phyloP scores from a whole-genome alignment of 169 alveolate species.

The Plasmodium gallinaceum region DNA sequence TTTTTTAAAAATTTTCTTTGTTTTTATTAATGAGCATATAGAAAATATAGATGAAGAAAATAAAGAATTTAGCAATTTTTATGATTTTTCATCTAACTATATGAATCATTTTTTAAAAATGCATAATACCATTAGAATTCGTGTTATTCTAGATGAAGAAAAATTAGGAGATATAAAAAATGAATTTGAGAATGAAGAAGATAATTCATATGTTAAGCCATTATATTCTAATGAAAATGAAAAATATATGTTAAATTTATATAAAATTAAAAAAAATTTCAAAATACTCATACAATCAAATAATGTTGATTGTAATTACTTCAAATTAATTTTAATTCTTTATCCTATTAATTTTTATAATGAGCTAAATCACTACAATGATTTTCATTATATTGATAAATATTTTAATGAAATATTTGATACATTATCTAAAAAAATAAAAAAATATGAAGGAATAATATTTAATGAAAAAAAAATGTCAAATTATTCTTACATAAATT shows the following conservation, averaged over 20 bases:
- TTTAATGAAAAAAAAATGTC: constrained; percentile 24
- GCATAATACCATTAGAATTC: constrained; percentile 15
- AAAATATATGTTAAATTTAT: constrained; percentile 29
- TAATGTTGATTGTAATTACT: constrained; percentile 25
- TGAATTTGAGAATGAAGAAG: background rate
- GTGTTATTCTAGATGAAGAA: background rate
- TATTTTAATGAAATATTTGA: constrained; percentile 24
- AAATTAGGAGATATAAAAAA: background rate
- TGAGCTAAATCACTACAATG: background rate
- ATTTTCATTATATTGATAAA: constrained; percentile 6
- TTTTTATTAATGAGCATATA: constrained; percentile 19
- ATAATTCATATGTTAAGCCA: background rate
- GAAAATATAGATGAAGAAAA: background rate
- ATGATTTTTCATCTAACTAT: constrained; percentile 1
- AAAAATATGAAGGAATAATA: constrained; percentile 37
- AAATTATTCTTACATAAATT: background rate
- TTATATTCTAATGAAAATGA: constrained; percentile 33
- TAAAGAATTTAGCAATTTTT: background rate
- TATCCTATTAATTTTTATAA: constrained; percentile 29
- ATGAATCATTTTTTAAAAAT: constrained; percentile 18
- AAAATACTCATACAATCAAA: constrained; percentile 37
- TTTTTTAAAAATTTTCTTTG: constrained; percentile 30
- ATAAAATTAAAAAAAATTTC: constrained; percentile 28
- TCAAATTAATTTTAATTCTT: constrained; percentile 27
- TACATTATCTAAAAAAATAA: constrained; percentile 31